A percentile compares a stretch with the other conserved stretches of the same genome.
phyloP scores from a whole-genome alignment of 179 eudicot genomes.

The Camellia oleifera region DNA sequence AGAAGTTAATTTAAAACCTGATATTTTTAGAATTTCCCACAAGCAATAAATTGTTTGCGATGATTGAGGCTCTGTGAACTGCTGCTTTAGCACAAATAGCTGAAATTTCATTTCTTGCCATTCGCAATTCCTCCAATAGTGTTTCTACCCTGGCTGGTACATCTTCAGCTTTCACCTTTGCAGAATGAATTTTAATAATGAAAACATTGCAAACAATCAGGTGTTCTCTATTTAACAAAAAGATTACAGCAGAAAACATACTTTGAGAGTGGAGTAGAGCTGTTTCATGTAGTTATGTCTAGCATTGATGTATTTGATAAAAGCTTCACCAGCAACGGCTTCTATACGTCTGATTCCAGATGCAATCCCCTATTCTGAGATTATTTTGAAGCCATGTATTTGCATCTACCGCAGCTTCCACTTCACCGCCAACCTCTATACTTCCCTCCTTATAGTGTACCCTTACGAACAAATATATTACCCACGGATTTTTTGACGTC shows the following conservation, averaged over 20 bases:
- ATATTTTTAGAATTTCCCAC: constrained; percentile 55
- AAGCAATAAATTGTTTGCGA: constrained; percentile 50
- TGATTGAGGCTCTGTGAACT: constrained; percentile 66
- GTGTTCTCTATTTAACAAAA: neutral
- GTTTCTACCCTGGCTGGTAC: constrained; percentile 70
- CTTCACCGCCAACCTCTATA: constrained; percentile 70
- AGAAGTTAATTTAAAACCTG: constrained; percentile 36
- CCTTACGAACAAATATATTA: constrained; percentile 75
- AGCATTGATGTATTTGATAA: constrained; percentile 65
- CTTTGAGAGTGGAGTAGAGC: constrained; percentile 93
- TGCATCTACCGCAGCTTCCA: constrained; percentile 89
- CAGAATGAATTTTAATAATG: neutral
- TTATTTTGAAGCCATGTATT: constrained; percentile 91
- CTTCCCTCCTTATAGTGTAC: constrained; percentile 62
- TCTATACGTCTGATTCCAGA: constrained; percentile 95
- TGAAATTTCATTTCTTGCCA: constrained; percentile 73
- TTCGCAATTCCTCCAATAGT: constrained; percentile 70
- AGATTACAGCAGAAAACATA: constrained; percentile 26
- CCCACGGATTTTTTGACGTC: constrained; percentile 83
- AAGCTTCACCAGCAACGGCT: constrained; percentile 99
- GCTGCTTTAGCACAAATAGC: constrained; percentile 86
- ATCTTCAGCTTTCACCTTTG: constrained; percentile 89
- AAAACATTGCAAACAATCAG: neutral
- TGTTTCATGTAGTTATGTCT: constrained; percentile 89
- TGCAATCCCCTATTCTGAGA: constrained; percentile 91